These are phyloP conservation scores for Solanum etuberosum DNA, from an alignment of 257 asterid species.

Conservation along the genomic window DNA sequence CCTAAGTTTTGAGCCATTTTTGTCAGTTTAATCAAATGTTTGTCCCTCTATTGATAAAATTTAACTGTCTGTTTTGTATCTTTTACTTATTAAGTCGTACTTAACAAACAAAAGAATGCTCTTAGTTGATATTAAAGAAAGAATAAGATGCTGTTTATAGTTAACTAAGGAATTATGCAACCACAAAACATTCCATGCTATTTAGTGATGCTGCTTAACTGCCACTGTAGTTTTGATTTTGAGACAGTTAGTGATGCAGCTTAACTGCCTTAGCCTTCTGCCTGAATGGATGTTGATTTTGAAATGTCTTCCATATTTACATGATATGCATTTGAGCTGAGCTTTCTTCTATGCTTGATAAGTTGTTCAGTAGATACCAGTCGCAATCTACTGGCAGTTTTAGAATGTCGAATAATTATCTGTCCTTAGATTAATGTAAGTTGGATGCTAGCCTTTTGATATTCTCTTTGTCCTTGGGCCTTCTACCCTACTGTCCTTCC, in stretches of 20 bases:
- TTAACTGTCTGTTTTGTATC: not conserved
- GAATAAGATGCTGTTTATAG: not conserved
- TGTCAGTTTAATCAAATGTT: not conserved
- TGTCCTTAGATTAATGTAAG: not conserved
- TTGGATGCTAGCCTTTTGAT: not conserved
- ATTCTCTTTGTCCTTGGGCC: not conserved
- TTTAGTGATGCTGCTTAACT: not conserved
- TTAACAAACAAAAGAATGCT: not conserved
- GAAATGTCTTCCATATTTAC: not conserved
- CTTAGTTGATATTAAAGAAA: not conserved
- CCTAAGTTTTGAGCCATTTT: not conserved
- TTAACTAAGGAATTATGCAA: not conserved
- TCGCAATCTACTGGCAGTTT: not conserved
- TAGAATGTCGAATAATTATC: not conserved
- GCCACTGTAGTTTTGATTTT: not conserved
- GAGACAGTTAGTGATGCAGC: not conserved
- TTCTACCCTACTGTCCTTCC: not conserved
- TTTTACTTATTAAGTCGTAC: not conserved
- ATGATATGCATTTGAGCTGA: not conserved
- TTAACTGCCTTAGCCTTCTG: not conserved
- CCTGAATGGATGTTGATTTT: not conserved
- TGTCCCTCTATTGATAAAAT: not conserved
- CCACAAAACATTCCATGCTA: not conserved
- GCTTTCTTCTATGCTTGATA: not conserved
- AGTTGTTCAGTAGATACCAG: not conserved